phyloP scores from a whole-genome alignment of 2,329 filamentous ascomycete genomes.

The Aulographum hederae region DNA sequence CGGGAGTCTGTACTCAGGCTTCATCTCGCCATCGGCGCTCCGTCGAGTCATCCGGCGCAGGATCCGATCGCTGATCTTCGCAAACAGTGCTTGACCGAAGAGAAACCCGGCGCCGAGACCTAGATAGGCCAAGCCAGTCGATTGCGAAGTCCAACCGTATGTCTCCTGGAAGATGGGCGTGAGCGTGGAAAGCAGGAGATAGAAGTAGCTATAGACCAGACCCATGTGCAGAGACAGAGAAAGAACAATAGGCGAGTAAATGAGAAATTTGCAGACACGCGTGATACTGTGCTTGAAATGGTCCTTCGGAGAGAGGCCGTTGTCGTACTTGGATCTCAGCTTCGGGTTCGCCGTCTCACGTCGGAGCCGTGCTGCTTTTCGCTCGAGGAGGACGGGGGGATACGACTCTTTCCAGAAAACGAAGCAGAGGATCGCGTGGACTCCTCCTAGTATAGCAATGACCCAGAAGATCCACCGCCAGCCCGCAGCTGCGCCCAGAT shows the following conservation, averaged over 20 bases:
- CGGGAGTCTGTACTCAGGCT: constrained; percentile 1
- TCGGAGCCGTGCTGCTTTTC: constrained; percentile 31
- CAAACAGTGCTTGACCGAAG: constrained; percentile 6
- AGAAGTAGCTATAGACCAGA: constrained; percentile 17
- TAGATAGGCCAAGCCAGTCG: constrained; percentile 16
- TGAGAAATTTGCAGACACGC: not conserved
- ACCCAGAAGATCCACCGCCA: constrained; percentile 1
- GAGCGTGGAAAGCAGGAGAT: constrained; percentile 18
- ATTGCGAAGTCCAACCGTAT: constrained; percentile 14
- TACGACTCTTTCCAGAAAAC: constrained; percentile 38
- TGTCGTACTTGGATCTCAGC: not conserved
- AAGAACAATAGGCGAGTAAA: not conserved
- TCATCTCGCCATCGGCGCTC: not conserved
- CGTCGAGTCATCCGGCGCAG: not conserved
- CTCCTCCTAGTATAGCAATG: not conserved
- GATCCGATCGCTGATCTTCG: not conserved
- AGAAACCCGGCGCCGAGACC: constrained; percentile 17
- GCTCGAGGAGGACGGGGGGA: constrained; percentile 40
- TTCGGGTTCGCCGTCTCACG: not conserved
- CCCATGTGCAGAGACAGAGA: constrained; percentile 15
- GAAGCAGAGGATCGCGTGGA: constrained; percentile 8
- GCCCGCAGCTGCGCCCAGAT: not conserved
- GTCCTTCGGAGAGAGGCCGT: not conserved
- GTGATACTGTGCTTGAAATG: not conserved
- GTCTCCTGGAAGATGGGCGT: constrained; percentile 14